Evolutionary conservation across 2,329 filamentous ascomycete genomes (phyloP).

Genomic region (Coniella vitis): DNA sequence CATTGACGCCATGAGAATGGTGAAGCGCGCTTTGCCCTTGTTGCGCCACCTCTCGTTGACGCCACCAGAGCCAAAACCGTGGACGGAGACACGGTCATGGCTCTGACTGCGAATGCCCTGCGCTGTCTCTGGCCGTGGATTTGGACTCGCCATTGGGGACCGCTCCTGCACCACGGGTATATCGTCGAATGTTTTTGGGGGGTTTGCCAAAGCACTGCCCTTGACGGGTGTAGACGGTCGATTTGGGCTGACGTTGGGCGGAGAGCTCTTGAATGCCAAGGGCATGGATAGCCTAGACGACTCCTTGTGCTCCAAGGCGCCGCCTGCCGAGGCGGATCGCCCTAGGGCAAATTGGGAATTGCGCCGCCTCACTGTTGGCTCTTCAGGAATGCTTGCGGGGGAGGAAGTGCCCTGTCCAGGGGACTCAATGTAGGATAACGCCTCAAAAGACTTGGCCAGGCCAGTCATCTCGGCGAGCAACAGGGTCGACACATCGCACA

Average conservation of each 20-base stretch:
- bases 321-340: conserved; percentile 48
- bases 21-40: conserved; percentile 72
- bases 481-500: conserved; percentile 71
- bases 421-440: conserved; percentile 68
- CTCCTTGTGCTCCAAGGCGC: conserved; percentile 50
- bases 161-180: conserved; percentile 28
- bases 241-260: conserved; percentile 34
- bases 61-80: conserved; percentile 66
- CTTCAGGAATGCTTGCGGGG: conserved; percentile 36
- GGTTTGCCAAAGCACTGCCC: conserved; percentile 38
- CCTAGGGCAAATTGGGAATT: conserved; percentile 49
- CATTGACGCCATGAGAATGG: conserved; percentile 74
- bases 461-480: conserved; percentile 70
- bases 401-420: conserved; percentile 47
- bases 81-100: conserved; percentile 53
- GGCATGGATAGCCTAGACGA: conserved; percentile 71
- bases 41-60: conserved; percentile 71
- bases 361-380: conserved; percentile 37
- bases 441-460: conserved; percentile 66
- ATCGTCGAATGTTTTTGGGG: conserved; percentile 43
- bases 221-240: conserved; percentile 46
- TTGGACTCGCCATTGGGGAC: conserved; percentile 34
- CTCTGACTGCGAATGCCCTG: conserved; percentile 21
- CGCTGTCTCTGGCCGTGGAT: conserved; percentile 32
- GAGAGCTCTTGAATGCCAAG: conserved; percentile 42